phyloP scores from a whole-genome alignment of 805 yeast species.

The Metschnikowia similis region DNA sequence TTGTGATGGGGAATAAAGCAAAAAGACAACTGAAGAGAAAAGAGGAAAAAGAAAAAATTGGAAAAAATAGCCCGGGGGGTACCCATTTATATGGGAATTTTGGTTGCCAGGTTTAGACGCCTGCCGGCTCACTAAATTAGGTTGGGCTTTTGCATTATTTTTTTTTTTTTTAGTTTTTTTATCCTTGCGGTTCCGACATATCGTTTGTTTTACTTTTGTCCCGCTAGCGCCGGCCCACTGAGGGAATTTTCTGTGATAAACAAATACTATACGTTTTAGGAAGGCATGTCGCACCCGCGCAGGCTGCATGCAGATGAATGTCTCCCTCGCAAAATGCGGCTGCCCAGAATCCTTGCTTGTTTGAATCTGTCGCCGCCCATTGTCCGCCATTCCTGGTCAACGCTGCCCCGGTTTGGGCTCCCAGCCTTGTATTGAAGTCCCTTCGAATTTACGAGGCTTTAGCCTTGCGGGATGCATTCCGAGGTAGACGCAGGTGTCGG shows the following conservation, averaged over 20 bases:
- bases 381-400: not conserved
- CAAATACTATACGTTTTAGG: slow-evolving; percentile 19
- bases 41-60: slow-evolving; percentile 4
- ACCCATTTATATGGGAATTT: slow-evolving; percentile 16
- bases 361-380: not conserved
- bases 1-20: slow-evolving; percentile 9
- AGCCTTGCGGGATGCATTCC: no score
- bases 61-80: slow-evolving; percentile 7
- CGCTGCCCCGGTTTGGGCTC: not conserved
- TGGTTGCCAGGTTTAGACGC: slow-evolving; percentile 4
- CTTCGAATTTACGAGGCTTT: no score
- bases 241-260: slow-evolving; percentile 20
- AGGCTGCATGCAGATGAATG: slow-evolving; percentile 1
- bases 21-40: slow-evolving; percentile 15
- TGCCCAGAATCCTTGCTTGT: not conserved
- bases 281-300: slow-evolving; percentile 11
- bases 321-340: not conserved
- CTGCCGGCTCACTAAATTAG: slow-evolving; percentile 5
- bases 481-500: no score
- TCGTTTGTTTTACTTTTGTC: slow-evolving; percentile 8
- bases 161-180: slow-evolving; percentile 6
- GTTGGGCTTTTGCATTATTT: slow-evolving; percentile 3
- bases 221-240: slow-evolving; percentile 11
- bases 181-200: slow-evolving; percentile 5
- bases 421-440: no score